A percentile compares a stretch with the other conserved stretches of the same genome.
Evolutionary conservation across 192 early-diverging fungal genomes (phyloP).

Genomic region (Phlyctochytrium arcticum): DNA sequence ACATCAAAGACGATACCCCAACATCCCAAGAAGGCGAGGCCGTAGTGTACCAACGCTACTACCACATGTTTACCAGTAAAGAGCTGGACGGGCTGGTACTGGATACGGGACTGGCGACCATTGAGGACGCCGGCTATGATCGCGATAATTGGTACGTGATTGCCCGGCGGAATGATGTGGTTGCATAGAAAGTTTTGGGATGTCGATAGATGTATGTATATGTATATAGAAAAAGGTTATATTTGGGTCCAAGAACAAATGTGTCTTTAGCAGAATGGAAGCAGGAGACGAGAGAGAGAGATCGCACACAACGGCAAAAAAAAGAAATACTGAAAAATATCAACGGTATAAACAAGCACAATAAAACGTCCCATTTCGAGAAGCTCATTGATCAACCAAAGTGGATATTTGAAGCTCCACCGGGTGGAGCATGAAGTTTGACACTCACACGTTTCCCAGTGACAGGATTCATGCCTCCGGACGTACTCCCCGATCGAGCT

Average conservation of each 20-base stretch:
- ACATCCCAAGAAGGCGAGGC: constrained; percentile 11
- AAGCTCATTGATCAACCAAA: constrained; percentile 13
- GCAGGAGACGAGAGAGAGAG: too few relatives aligned
- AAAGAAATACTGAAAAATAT: too few relatives aligned
- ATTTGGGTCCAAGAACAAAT: too few relatives aligned
- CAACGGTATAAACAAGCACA: too few relatives aligned
- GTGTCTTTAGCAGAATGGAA: too few relatives aligned
- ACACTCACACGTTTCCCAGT: constrained; percentile 11
- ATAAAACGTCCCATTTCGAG: too few relatives aligned
- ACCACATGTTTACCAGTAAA: constrained; percentile 84
- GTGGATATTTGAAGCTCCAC: constrained; percentile 8
- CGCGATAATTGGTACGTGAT: constrained; percentile 95
- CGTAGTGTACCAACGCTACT: constrained; percentile 63
- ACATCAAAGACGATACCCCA: constrained; percentile 6
- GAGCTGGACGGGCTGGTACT: constrained; percentile 74
- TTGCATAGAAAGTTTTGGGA: background rate
- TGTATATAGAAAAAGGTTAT: too few relatives aligned
- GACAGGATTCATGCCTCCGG: too few relatives aligned
- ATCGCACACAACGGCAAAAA: too few relatives aligned
- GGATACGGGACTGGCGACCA: constrained; percentile 44
- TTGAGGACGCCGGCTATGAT: constrained; percentile 82
- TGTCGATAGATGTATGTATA: background rate
- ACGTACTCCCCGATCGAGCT: too few relatives aligned
- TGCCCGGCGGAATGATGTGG: constrained; percentile 40
- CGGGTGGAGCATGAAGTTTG: constrained; percentile 15